Evolutionary conservation across 2,329 filamentous ascomycete genomes (phyloP).

Genomic region (Aureobasidium melanogenum): DNA sequence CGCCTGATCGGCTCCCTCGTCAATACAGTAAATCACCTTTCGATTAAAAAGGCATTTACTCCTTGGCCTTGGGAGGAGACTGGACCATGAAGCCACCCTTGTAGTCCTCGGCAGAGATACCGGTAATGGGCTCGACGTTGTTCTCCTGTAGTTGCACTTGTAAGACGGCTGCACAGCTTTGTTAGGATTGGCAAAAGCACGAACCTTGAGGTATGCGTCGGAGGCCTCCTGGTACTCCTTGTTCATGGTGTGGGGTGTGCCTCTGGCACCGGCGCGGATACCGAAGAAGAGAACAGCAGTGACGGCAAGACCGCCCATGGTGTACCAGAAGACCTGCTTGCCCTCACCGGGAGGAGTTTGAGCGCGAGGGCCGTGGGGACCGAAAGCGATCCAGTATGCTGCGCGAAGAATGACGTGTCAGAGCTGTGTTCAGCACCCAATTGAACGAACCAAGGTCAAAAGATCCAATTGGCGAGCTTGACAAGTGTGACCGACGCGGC

Average conservation of each 20-base stretch:
- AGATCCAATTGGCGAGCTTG: background rate
- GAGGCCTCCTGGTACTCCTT: conserved; percentile 94
- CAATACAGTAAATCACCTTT: background rate
- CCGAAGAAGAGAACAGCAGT: conserved; percentile 63
- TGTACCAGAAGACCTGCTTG: conserved; percentile 68
- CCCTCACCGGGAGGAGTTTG: conserved; percentile 74
- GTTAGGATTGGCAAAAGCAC: conserved; percentile 23
- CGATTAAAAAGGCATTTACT: background rate
- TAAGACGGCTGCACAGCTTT: background rate
- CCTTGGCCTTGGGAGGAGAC: conserved; percentile 29
- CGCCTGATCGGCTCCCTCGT: background rate
- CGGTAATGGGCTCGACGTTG: conserved; percentile 78
- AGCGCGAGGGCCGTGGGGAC: conserved; percentile 87
- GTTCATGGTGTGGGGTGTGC: conserved; percentile 77
- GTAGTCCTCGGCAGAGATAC: conserved; percentile 72
- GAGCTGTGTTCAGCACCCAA: background rate
- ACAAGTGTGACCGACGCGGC: background rate
- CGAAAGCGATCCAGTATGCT: conserved; percentile 99
- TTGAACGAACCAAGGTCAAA: background rate
- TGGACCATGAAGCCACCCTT: conserved; percentile 64
- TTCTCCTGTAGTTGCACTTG: conserved; percentile 51
- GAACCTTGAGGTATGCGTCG: conserved; percentile 89
- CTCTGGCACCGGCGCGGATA: conserved; percentile 64
- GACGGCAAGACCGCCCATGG: conserved; percentile 56
- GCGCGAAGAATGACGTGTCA: conserved; percentile 15